Base-by-base conservation (phyloP, 139 green algal genomes). In the Closterium sp. region DNA sequence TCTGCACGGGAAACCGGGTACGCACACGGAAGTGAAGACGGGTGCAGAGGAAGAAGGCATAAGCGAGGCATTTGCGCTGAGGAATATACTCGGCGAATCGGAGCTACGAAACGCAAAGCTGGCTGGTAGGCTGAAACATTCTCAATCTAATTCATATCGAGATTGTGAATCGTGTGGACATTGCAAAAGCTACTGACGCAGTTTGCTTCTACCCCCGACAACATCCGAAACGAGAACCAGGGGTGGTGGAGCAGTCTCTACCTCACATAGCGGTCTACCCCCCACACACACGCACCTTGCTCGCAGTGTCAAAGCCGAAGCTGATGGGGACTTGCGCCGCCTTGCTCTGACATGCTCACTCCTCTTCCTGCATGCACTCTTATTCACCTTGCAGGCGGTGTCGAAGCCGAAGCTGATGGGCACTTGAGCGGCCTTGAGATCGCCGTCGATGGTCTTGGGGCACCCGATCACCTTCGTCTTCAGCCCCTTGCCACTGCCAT, bases 301-400 rank as follows among this genome's bases (percentile, higher is more conserved):
- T 96, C 19, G 96, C 96, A 22, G 96, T 97, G 92, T 97, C 96
- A 70, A 97, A 97, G 24, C 96, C 96, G 93, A 97, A 97, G 89
- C 86, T 94, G 88, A 92, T 95, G 17, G 92, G 86, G 11, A 97
- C 94, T 29, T 96, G 91, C 24, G 88, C 85, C 21, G 91, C 94
- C 88, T 97, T 97, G 21, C 89, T 86, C 97, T 95, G 31, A 95
- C 96, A 87, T 97, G 96, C 42, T 97, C 97, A 29, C 95, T 97
- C 86, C 97, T 97, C 34, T 95, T 95, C 17, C 96, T 96, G 1
- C 97, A 70, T 5, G 97, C 95, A 0, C 32, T 30, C 3, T 90
- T 95, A 2, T 92, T 86, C 45, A 91, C 13, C 30, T 88, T 50
- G 31, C 29, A 62, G 31, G 17, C 45, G 38, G 31, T 93, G 86